Base-by-base conservation (phyloP, 2,329 filamentous ascomycete species). In the Colletotrichum tropicale region DNA sequence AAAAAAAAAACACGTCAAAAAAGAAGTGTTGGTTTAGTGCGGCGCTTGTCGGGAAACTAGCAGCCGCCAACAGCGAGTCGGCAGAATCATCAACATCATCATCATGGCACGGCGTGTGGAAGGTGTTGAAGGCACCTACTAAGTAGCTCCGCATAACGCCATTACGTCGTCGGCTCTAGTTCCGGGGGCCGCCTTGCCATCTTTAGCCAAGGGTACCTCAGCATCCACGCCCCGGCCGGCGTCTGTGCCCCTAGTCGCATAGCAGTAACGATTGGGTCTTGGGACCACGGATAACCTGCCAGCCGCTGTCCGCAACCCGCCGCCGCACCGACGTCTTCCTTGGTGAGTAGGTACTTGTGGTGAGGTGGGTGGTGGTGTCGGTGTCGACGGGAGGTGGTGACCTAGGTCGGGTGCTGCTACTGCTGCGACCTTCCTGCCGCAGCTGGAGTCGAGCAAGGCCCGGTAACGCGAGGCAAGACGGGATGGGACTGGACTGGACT, bases 141-240 rank as follows among this genome's bases (percentile, higher is more conserved):
- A 18, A 38, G 36, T 18, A 52, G 43, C 69, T 61, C 55, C 61
- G 58, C 64, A 73, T 65, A 75, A 60, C 64, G 64, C 70, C 73
- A 75, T 75, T 75, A 75, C 74, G 74, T 74, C 70, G 73, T 75
- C 58, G 70, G 74, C 43, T 69, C 64, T 64, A 30, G 56, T 61
- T 74, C 70, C 65, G 62, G 69, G 69, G 73, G 38, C 24, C n/a
- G 56, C 56, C 34, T 56, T 38, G 56, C 30, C 52, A 43, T 48
- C 34, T 24, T 38, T 16, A 48, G 36, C 55, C 55, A 26, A 62
- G 55, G 21, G 38, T 60, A n/a, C 66, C 62, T 66, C 62, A 48
- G 21, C 62, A 52, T 24, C 21, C 61, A 64, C 34, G 32, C 61
- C 34, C 32, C 61, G 34, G 61, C 26, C 61, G 24, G 21, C 16